Base-by-base conservation (phyloP, 352 stramenopile genomes). In the Plasmopara viticola region DNA sequence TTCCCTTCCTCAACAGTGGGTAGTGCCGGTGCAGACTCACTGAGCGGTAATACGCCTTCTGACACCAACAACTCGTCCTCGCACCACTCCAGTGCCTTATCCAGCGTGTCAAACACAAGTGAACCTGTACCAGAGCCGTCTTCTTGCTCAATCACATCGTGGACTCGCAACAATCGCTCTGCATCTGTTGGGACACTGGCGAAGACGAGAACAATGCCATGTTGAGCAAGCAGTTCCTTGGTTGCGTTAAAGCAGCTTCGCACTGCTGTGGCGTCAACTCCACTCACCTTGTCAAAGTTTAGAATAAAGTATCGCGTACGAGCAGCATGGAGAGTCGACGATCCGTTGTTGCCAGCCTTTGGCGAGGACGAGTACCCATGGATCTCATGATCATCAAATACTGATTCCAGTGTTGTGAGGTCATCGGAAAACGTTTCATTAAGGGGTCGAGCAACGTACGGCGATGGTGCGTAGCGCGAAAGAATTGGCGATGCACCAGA, bases 191-290 rank as follows among this genome's bases (percentile, higher is more conserved):
- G 78, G 7, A 94, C 72, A 53, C 79, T 83, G 1, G 78, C 70
- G 46, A 94, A 91, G 28, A 92, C 69, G 5, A 94, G 65, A 18
- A 59, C 58, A 48, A 94, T 84, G 25, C 84, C 84, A 44, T 94
- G 79, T 54, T 92, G 76, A 9, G 63, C 67, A 13, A 92, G 58
- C 12, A 94, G 52, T 40, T 92, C 81, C 62, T 91, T 90, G 44
- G 78, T 94, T 35, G 77, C 81, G 44, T 90, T 86, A 66, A 95
- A 94, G 57, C 83, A 92, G 10, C 72, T 90, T n/a, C 83, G 75
- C 29, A 93, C 82, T 9, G 86, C 84, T 15, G 86, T 95, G 5
- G 83, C 84, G 43, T 96, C 86, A n/a, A 96, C 89, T 15, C 86
- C 86, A 25, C 82, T 86, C 17, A 96, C 86, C 31, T 80, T 82